Evolutionary conservation across 331 rosid genomes (phyloP).

Genomic region (Pyracantha coccinea): DNA sequence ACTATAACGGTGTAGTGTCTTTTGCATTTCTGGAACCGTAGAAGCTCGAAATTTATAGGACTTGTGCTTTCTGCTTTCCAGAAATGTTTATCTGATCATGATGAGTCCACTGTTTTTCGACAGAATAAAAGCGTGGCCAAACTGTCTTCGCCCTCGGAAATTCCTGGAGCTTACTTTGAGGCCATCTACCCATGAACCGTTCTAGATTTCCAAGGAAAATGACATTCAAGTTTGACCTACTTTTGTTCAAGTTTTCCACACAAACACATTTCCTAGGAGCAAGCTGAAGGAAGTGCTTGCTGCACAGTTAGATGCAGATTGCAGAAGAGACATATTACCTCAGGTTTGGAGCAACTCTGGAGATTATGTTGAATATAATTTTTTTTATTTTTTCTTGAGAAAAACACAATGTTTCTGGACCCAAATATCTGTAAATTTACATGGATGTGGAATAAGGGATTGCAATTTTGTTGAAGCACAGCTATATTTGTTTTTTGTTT

Average conservation of each 20-base stretch:
- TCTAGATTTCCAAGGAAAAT: background rate
- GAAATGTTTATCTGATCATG: background rate
- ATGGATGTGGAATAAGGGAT: background rate
- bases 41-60: background rate
- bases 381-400: no score
- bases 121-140: constrained; percentile 32
- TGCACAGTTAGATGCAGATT: background rate
- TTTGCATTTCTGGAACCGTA: background rate
- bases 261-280: background rate
- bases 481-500: background rate
- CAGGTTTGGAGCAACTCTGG: background rate
- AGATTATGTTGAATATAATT: background rate
- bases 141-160: constrained; percentile 16
- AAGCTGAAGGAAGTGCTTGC: background rate
- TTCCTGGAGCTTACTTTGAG: constrained; percentile 41
- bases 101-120: background rate
- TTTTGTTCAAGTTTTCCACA: background rate
- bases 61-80: background rate
- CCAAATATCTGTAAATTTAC: background rate
- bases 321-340: background rate
- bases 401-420: background rate
- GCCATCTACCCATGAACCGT: background rate
- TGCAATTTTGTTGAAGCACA: background rate
- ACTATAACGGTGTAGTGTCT: background rate
- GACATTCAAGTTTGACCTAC: background rate